Conservation (phyloP, 2,329 filamentous ascomycete species). For the Penicillium sp. region DNA sequence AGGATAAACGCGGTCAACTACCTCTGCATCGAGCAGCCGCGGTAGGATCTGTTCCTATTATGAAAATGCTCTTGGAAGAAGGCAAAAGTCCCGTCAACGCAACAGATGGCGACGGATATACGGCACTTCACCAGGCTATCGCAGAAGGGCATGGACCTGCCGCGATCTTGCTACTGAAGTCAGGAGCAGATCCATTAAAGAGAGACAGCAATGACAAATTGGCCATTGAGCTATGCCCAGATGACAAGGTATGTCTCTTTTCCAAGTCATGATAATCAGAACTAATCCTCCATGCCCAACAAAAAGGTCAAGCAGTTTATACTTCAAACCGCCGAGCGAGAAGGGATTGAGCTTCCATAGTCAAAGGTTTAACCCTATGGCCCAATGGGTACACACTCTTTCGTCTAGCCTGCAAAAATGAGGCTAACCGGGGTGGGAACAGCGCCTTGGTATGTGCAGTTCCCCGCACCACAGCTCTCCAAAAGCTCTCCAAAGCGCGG, state of each 20-base stretch:
- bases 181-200: constrained; percentile 80
- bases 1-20: constrained; percentile 86
- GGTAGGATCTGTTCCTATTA: constrained; percentile 83
- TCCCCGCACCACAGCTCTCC: constrained; percentile 16
- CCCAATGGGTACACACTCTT: neutral
- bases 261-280: neutral
- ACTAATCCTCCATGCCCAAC: constrained; percentile 3
- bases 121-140: constrained; percentile 78
- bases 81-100: constrained; percentile 78
- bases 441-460: neutral
- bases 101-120: constrained; percentile 79
- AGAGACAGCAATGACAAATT: constrained; percentile 70
- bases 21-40: constrained; percentile 90
- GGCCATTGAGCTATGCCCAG: constrained; percentile 81
- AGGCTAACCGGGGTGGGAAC: neutral
- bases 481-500: neutral
- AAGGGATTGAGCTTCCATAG: constrained; percentile 70
- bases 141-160: constrained; percentile 71
- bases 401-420: neutral
- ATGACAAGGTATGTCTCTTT: constrained; percentile 67
- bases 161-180: constrained; percentile 78
- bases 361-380: neutral
- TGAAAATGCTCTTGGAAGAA: constrained; percentile 75
- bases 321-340: constrained; percentile 73
- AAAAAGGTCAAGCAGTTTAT: constrained; percentile 73